These are phyloP conservation scores for Wilcoxina mikolae DNA, from an alignment of 495 filamentous ascomycete genomes.

Conservation along the genomic window DNA sequence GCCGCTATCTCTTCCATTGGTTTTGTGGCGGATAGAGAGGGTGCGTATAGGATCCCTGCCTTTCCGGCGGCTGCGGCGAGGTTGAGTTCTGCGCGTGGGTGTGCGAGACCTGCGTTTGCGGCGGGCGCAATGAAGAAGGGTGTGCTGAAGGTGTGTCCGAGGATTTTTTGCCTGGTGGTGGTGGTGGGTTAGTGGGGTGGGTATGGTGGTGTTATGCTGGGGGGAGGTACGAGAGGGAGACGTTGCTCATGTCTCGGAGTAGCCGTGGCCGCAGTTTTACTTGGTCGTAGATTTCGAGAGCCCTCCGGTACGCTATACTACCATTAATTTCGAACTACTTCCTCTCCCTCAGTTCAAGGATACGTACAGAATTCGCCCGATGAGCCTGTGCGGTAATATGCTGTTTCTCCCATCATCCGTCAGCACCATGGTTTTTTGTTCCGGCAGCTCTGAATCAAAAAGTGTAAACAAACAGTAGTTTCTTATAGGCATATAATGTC, in stretches of 20 bases:
- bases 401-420: no score
- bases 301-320: constrained; percentile 31
- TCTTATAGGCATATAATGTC: constrained; percentile 3
- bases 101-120: constrained; percentile 30
- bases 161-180: no score
- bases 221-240: constrained; percentile 10
- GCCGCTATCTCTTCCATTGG: constrained; percentile 31
- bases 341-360: no score
- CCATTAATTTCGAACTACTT: no score
- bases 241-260: constrained; percentile 29
- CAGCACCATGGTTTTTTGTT: no score
- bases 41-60: constrained; percentile 31
- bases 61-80: constrained; percentile 29
- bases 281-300: constrained; percentile 31
- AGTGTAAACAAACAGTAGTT: constrained; percentile 4
- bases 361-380: constrained; percentile 29
- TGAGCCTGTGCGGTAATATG: constrained; percentile 34
- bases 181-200: no score
- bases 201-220: not conserved
- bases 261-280: constrained; percentile 23
- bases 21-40: constrained; percentile 17
- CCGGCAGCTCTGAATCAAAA: not conserved
- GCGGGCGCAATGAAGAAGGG: constrained; percentile 35
- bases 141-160: constrained; percentile 32
- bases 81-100: constrained; percentile 30